A percentile compares a stretch with the other conserved stretches of the same genome.
Evolutionary conservation across 2,329 filamentous ascomycete genomes (phyloP).

Genomic region (Epichloe aotearoae): DNA sequence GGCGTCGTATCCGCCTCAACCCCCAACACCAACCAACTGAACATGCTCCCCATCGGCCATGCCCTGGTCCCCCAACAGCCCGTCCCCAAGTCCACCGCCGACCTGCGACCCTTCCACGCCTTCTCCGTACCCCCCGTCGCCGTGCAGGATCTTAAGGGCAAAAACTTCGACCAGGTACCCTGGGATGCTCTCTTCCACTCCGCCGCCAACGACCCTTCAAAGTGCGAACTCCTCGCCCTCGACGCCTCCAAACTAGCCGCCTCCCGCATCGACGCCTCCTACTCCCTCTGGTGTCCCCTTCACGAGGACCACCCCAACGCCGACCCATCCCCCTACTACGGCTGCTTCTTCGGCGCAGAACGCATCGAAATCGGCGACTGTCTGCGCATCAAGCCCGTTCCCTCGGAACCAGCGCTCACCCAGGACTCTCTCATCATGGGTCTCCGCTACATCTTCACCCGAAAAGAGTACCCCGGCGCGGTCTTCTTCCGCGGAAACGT

Average conservation of each 20-base stretch:
- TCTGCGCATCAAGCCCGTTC: slow-evolving; percentile 31
- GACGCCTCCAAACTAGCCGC: slow-evolving; percentile 40
- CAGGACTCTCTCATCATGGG: slow-evolving; percentile 23
- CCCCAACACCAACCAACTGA: slow-evolving; percentile 16
- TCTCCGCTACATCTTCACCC: slow-evolving; percentile 27
- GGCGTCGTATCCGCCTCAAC: slow-evolving; percentile 27
- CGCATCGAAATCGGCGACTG: slow-evolving; percentile 34
- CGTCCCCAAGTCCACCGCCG: slow-evolving; percentile 24
- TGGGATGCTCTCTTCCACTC: slow-evolving; percentile 27
- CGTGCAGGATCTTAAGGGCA: slow-evolving; percentile 25
- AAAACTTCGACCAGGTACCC: slow-evolving; percentile 26
- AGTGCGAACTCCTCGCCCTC: slow-evolving; percentile 28
- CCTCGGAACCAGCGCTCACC: slow-evolving; percentile 21
- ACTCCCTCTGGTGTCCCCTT: slow-evolving; percentile 32
- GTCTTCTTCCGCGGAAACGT: slow-evolving; percentile 29
- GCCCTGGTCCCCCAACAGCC: slow-evolving; percentile 23
- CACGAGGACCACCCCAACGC: slow-evolving; percentile 16
- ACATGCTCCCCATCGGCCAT: slow-evolving; percentile 29
- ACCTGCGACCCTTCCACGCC: slow-evolving; percentile 37
- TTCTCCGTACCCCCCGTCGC: slow-evolving; percentile 35
- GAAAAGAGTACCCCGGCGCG: slow-evolving; percentile 19
- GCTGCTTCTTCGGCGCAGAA: slow-evolving; percentile 38
- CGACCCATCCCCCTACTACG: slow-evolving; percentile 27
- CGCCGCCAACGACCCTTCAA: slow-evolving; percentile 20
- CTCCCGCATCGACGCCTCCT: slow-evolving; percentile 33